Evolutionary conservation across 148 eudicot genomes (phyloP).

Genomic region (Amaranthus hypochondriacus): DNA sequence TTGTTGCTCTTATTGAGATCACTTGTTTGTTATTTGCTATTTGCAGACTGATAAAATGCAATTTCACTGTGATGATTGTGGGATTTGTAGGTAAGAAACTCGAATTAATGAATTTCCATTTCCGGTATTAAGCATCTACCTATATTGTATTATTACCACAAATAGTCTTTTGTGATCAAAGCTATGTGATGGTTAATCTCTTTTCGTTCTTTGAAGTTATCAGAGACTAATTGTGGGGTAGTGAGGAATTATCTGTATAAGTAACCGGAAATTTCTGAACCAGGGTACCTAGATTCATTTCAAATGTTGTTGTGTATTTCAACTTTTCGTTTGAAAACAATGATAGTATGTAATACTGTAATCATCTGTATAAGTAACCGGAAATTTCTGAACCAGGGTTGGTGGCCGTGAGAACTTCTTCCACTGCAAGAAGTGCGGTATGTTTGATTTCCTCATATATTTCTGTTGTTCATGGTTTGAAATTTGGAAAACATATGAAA

Average conservation of each 20-base stretch:
- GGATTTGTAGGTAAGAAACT: slow-evolving; percentile 76
- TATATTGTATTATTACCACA: not conserved
- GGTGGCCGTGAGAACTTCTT: slow-evolving; percentile 90
- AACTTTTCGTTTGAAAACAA: not conserved
- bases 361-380: slow-evolving; percentile 5
- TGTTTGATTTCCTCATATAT: slow-evolving; percentile 14
- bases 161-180: not conserved
- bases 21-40: slow-evolving; percentile 26
- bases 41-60: slow-evolving; percentile 75
- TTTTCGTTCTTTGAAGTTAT: not conserved
- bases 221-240: not conserved
- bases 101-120: not conserved
- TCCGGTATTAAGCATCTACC: not conserved
- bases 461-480: not conserved
- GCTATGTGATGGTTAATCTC: not conserved
- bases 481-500: not conserved
- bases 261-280: not conserved
- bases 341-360: not conserved
- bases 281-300: slow-evolving; percentile 31
- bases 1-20: not conserved
- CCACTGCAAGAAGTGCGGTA: slow-evolving; percentile 98
- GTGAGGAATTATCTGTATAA: not conserved
- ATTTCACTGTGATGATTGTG: slow-evolving; percentile 95
- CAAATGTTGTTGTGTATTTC: slow-evolving; percentile 2
- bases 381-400: slow-evolving; percentile 42